Evolutionary conservation across 495 filamentous ascomycete genomes (phyloP), one percentile per base, ranked within the genome.

Genomic region (Penicillium robsamsonii): DNA sequence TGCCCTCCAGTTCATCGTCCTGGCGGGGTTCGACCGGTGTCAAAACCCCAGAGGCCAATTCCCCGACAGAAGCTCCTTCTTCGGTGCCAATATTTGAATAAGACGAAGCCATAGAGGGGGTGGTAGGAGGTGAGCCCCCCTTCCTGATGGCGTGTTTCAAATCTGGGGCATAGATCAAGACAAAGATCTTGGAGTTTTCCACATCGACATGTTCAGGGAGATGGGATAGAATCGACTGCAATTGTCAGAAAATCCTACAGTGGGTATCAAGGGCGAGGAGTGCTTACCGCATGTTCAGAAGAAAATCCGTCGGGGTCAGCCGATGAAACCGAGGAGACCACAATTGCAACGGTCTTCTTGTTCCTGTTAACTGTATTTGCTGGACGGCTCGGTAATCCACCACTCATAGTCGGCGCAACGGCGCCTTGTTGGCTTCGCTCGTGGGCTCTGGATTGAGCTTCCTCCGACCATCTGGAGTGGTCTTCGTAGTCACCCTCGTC

Each of bases 41-140:
- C 72, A 84, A 40, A 6, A 81, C 76, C 46, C 75, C 84, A 55
- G 81, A 80, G 37, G 77, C 67, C 49, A 88, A 79, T 40, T 88
- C 85, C 37, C 75, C 81, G n/a, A 88, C 82, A 0, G 86, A 87
- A 53, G 81, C 80, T 4, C 83, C 84, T 67, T 91, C 87, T 58
- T 91, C 86, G 40, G 84, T 86, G 37, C 84, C 86, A 54, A 94
- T 92, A 68, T 91, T 91, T 7, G 90, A 93, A 69, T 91, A 96
- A 0, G 92, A 95, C 9, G 91, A 95, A 56, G 87, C 84, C 53
- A 92, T 75, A 13, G 90, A 94, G 37, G 82, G 78, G 30, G 78
- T 78, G 46, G 73, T 72, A 31, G 66, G 70, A 27, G 71, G 75
- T 24, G 67, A 65, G 61, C 67, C 71, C 9, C 69, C 66, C 47